A percentile compares a stretch with the other conserved stretches of the same genome.
Evolutionary conservation across 148 eudicot species (phyloP).

Genomic region (Cornus suecica): DNA sequence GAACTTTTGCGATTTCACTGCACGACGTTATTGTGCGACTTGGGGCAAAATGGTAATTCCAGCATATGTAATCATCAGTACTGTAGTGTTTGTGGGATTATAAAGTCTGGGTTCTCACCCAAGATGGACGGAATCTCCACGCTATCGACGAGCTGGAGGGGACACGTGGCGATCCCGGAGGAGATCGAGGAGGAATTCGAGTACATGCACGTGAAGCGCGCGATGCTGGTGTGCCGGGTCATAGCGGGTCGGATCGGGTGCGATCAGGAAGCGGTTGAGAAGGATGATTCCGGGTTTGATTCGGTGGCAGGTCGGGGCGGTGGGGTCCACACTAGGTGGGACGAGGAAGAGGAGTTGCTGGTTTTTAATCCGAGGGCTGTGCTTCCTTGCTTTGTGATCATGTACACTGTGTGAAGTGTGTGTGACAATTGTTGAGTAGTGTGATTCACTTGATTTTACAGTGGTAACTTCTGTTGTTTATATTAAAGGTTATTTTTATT

Average conservation of each 20-base stretch:
- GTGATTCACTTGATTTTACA: too few species aligned
- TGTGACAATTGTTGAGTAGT: too few species aligned
- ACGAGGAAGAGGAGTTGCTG: constrained; percentile 66
- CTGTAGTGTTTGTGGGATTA: constrained; percentile 78
- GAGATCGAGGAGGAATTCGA: constrained; percentile 77
- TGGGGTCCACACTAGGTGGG: constrained; percentile 25
- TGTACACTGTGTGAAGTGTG: constrained; percentile 49
- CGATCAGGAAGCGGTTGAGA: constrained; percentile 40
- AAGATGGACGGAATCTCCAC: constrained; percentile 81
- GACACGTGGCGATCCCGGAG: constrained; percentile 69
- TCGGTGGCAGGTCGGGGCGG: constrained; percentile 45
- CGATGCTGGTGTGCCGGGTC: constrained; percentile 81
- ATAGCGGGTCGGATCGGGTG: constrained; percentile 83
- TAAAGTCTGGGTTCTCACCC: constrained; percentile 67
- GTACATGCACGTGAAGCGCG: constrained; percentile 74
- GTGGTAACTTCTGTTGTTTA: too few species aligned
- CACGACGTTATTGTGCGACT: constrained; percentile 58
- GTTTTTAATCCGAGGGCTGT: constrained; percentile 84
- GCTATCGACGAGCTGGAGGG: constrained; percentile 65
- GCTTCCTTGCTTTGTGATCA: constrained; percentile 81
- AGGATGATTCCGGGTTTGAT: constrained; percentile 66
- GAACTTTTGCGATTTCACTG: constrained; percentile 76
- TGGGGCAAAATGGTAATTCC: constrained; percentile 73
- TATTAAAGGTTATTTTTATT: too few species aligned
- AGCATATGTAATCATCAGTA: constrained; percentile 51